Conservation (phyloP, 805 yeast species). For the Ogataea paraovalis region DNA sequence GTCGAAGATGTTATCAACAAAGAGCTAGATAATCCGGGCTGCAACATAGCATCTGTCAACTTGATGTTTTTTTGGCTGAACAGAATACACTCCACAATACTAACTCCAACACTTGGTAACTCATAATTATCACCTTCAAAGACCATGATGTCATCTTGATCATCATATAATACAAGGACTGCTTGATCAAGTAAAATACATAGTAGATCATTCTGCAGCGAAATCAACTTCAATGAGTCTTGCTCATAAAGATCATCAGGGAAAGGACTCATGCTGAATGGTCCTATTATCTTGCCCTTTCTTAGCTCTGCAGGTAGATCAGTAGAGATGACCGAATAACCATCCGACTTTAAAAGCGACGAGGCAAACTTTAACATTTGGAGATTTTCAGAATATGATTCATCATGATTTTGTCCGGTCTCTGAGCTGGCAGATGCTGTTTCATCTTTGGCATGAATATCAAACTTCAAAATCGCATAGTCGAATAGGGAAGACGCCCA, state of each 20-base stretch:
- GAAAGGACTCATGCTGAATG: slow-evolving; percentile 49
- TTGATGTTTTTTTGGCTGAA: slow-evolving; percentile 3
- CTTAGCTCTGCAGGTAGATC: slow-evolving; percentile 16
- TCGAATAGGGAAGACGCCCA: slow-evolving; percentile 29
- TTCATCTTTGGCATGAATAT: background rate
- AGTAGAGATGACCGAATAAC: slow-evolving; percentile 5
- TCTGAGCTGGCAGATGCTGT: slow-evolving; percentile 6
- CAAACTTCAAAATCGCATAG: slow-evolving; percentile 19
- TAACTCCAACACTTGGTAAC: background rate
- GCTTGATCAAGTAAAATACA: slow-evolving; percentile 20
- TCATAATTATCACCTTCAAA: slow-evolving; percentile 18
- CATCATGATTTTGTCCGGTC: slow-evolving; percentile 17
- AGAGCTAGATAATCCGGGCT: slow-evolving; percentile 20
- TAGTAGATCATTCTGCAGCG: slow-evolving; percentile 25
- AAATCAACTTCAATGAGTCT: slow-evolving; percentile 31
- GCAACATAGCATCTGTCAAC: slow-evolving; percentile 13
- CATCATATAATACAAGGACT: slow-evolving; percentile 19
- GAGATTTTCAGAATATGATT: slow-evolving; percentile 4
- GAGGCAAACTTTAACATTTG: slow-evolving; percentile 26
- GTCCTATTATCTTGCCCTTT: slow-evolving; percentile 39
- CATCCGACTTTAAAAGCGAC: slow-evolving; percentile 12
- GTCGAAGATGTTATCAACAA: slow-evolving; percentile 18
- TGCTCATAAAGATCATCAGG: slow-evolving; percentile 50
- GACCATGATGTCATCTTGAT: slow-evolving; percentile 21
- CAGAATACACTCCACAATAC: slow-evolving; percentile 12